Evolutionary conservation across 2,329 filamentous ascomycete species (phyloP).

Genomic region (Anthostomella pinea): DNA sequence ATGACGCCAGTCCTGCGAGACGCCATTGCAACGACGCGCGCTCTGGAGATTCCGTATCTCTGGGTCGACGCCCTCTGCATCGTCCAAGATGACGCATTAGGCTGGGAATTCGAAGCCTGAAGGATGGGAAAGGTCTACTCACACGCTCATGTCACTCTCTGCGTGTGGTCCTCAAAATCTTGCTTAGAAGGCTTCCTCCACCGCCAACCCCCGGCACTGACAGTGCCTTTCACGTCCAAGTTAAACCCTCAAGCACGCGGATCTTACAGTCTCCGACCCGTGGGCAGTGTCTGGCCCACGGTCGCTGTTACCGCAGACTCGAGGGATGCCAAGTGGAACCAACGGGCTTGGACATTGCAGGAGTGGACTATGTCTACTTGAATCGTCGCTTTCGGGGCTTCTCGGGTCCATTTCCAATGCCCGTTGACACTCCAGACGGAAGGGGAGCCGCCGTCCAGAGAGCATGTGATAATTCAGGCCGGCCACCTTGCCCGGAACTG

Average conservation of each 20-base stretch:
- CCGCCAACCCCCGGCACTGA: neutral
- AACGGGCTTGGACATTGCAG: neutral
- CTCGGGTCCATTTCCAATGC: neutral
- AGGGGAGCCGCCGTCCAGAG: too few species aligned
- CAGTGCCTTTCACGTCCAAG: neutral
- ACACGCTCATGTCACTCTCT: neutral
- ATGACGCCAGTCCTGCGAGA: constrained; percentile 2
- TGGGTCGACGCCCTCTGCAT: constrained; percentile 13
- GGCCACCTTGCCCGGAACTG: too few species aligned
- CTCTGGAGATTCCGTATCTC: constrained; percentile 4
- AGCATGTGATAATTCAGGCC: too few species aligned
- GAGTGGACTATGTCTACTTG: neutral
- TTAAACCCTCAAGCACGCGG: neutral
- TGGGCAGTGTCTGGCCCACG: too few species aligned
- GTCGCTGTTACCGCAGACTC: too few species aligned
- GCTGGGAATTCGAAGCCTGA: constrained; percentile 7
- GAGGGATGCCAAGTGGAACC: neutral
- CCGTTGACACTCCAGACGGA: too few species aligned
- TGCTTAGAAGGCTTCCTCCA: constrained; percentile 2
- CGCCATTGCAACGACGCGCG: constrained; percentile 3
- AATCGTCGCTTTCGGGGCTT: constrained; percentile 1
- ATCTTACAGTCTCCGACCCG: too few species aligned
- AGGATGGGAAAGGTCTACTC: constrained; percentile 10
- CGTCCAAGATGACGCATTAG: constrained; percentile 6
- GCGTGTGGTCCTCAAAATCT: neutral